Evolutionary conservation across 1,284 basidiomycete genomes (phyloP), one percentile per base, ranked within the genome.

Genomic region (Moesziomyces sp.): DNA sequence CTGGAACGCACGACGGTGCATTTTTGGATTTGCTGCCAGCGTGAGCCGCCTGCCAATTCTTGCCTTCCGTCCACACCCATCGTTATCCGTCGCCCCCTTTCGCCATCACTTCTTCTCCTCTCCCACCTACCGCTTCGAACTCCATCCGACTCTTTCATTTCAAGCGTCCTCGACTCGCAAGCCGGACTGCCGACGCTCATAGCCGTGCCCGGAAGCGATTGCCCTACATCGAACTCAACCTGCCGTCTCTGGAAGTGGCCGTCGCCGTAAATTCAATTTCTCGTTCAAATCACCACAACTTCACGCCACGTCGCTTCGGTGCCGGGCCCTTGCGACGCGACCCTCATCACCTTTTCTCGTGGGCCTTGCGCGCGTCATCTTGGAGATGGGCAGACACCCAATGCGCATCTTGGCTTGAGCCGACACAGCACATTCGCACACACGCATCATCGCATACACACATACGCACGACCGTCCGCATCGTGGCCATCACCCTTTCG

Each of bases 51-150:
- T n/a, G 23, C 23, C 23, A n/a, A 13, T 23, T 42, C 43, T 67
- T 60, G 42, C 42, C 34, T 52, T 46, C 56, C 46, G 52, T 52
- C 52, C 51, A 61, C 53, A 44, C 46, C 46, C 62, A 64, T 69
- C 65, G 71, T 69, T 69, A 68, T 68, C 65, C 63, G 64, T 73
- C 70, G 64, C 53, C 53, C 19, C 19, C 56, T 61, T 68, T 65
- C 58, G 13, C 30, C 3, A n/a, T 26, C 47, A 24, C 48, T 7
- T 34, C 46, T 14, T 18, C 4, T 38, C 35, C 35, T 7, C 35
- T 13, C 16, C 26, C 46, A 46, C 24, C 45, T 6, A 38, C 35
- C 35, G 35, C 14, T 18, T 16, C 35, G 10, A 14, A 16, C 16
- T 18, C 35, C 16, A 18, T 16, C 16, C 35, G 35, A 1, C 5